Conservation (phyloP, 2,329 filamentous ascomycete species). For the Aspergillus neotritici region DNA sequence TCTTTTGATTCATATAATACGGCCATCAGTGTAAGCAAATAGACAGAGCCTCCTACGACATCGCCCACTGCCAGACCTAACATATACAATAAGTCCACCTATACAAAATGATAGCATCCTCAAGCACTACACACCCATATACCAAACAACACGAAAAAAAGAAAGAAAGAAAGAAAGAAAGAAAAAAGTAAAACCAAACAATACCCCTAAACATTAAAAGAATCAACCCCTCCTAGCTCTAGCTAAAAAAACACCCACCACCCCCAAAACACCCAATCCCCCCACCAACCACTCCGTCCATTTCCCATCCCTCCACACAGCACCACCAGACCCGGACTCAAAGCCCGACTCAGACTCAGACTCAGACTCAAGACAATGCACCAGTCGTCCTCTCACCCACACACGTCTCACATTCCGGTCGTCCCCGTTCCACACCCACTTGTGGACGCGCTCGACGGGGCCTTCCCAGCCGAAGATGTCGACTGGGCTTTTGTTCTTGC, state of each 20-base stretch:
- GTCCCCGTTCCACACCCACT: constrained; percentile 93
- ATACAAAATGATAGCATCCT: neutral
- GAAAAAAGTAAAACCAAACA: too few species aligned
- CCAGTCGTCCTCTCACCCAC: constrained; percentile 80
- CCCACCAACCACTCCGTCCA: constrained; percentile 2
- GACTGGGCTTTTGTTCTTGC: constrained; percentile 57
- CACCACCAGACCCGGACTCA: too few species aligned
- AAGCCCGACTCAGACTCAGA: neutral
- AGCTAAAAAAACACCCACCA: constrained; percentile 2
- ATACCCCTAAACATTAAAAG: neutral
- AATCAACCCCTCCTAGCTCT: constrained; percentile 2
- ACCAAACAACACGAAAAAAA: too few species aligned
- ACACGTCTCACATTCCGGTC: constrained; percentile 84
- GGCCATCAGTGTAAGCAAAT: too few species aligned
- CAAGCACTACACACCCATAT: too few species aligned
- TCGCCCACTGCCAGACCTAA: neutral
- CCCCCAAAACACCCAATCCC: constrained; percentile 1
- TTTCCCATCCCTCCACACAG: neutral
- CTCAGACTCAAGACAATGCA: constrained; percentile 48
- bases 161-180: too few species aligned
- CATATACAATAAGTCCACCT: neutral
- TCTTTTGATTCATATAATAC: neutral
- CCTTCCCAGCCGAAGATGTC: constrained; percentile 87
- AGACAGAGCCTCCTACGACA: neutral
- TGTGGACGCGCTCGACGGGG: constrained; percentile 81